phyloP scores from a whole-genome alignment of 140 eudicot genomes.

The Flaveria floridana region DNA sequence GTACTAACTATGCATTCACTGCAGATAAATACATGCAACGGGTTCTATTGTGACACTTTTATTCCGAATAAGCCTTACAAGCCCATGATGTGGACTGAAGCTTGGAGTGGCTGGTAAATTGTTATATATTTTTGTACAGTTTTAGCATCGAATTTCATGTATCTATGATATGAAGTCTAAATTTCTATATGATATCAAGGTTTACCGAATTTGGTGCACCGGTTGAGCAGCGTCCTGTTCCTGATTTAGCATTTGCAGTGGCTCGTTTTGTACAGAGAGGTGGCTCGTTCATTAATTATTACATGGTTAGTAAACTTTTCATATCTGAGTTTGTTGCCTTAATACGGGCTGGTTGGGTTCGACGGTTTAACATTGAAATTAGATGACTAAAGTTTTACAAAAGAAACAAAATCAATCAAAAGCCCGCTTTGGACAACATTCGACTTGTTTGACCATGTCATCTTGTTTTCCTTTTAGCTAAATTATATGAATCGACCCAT shows the following conservation, averaged over 20 bases:
- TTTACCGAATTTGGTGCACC: constrained; percentile 87
- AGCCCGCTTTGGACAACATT: no score
- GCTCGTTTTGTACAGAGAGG: constrained; percentile 84
- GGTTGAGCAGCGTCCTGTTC: constrained; percentile 69
- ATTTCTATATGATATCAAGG: constrained; percentile 41
- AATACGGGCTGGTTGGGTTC: background rate
- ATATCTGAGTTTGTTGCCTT: background rate
- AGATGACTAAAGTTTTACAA: no score
- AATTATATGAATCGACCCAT: background rate
- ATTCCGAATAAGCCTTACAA: constrained; percentile 79
- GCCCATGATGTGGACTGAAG: constrained; percentile 93
- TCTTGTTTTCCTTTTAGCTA: background rate
- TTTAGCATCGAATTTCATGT: background rate
- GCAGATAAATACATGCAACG: constrained; percentile 93
- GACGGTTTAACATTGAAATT: no score
- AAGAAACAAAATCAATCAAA: no score
- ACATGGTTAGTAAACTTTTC: constrained; percentile 65
- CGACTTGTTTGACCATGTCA: no score
- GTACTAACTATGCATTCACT: constrained; percentile 1
- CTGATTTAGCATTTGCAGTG: constrained; percentile 92
- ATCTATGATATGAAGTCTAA: background rate
- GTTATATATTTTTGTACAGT: background rate
- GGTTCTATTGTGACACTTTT: constrained; percentile 80
- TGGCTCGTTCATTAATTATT: constrained; percentile 80
- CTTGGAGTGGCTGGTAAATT: constrained; percentile 96